Evolutionary conservation across 2,329 filamentous ascomycete genomes (phyloP), one percentile per base, ranked within the genome.

Genomic region (Penicillium fuscoglaucum): DNA sequence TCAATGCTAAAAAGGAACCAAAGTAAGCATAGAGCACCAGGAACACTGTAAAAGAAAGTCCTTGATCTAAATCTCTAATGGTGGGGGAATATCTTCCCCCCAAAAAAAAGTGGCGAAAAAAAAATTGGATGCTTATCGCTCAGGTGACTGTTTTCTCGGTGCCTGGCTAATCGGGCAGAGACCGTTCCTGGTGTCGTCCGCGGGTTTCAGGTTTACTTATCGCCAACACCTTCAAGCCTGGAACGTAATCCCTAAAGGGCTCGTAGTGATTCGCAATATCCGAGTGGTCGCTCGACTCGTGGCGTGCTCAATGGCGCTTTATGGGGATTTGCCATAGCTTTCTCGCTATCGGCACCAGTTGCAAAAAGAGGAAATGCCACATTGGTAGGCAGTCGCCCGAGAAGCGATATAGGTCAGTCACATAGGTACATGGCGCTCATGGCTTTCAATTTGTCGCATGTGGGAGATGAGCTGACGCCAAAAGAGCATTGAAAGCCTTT

Each of bases 131-230:
- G 57, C 61, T 62, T 66, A 67, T 66, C 61, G 62, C 60, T 66
- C 64, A 66, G 63, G 64, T 64, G 64, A 66, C 58, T 37, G 54
- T 57, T 39, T 26, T 39, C 39, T 33, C 28, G 35, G 15, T 57
- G 63, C 64, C 60, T 68, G 49, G 59, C 35, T 57, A 55, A 68
- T 66, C 59, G 62, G 65, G 61, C 66, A 58, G 56, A 45, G 4
- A 26, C 4, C 21, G 33, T 43, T 55, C 50, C 55, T 47, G 45
- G 48, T 43, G 31, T 13, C 31, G 6, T 26, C 24, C 24, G 2
- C 19, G 19, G 2, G 29, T 13, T 33, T 33, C 12, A 6, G 31
- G 12, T 6, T 15, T 33, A 15, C 31, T 33, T 33, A 33, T 33
- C 29, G 10, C 29, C 28, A 33, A 33, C 12, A 33, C 31, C 6